These are phyloP conservation scores for Kwoniella europaea DNA, from an alignment of 768 basidiomycete genomes.

Conservation along the genomic window DNA sequence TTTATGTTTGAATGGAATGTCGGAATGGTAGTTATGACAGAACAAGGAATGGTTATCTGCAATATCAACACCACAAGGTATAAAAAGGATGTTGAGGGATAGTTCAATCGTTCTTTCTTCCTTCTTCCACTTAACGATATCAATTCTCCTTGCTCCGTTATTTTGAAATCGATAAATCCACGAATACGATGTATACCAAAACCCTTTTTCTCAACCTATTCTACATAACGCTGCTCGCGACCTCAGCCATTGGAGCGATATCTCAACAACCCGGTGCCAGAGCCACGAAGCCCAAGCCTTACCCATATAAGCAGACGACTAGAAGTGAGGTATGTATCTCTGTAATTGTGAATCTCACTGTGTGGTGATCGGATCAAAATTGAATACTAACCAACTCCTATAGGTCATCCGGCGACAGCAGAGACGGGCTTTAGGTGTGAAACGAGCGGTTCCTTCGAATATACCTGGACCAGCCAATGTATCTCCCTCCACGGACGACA, in stretches of 20 bases:
- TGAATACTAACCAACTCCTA: too few relatives aligned
- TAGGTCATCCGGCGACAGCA: conserved; percentile 2
- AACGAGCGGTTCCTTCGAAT: conserved; percentile 3
- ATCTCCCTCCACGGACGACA: conserved; percentile 12
- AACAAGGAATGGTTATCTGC: too few relatives aligned
- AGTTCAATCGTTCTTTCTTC: too few relatives aligned
- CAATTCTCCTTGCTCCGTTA: neutral
- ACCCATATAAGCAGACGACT: conserved; percentile 10
- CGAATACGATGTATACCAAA: neutral
- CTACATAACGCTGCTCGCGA: neutral
- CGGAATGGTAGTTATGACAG: too few relatives aligned
- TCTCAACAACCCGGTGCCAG: neutral
- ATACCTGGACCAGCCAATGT: conserved; percentile 13
- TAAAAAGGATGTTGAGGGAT: too few relatives aligned
- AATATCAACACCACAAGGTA: too few relatives aligned
- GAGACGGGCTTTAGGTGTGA: neutral
- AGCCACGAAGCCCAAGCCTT: conserved; percentile 5
- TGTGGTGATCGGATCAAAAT: neutral
- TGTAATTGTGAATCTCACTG: too few relatives aligned
- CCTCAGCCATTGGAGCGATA: neutral
- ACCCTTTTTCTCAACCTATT: neutral
- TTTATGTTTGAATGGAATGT: too few relatives aligned
- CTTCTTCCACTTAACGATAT: neutral
- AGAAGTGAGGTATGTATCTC: conserved; percentile 2
- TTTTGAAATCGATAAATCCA: neutral